Conservation (phyloP, 768 basidiomycete species). For the Lactarius hatsudake region DNA sequence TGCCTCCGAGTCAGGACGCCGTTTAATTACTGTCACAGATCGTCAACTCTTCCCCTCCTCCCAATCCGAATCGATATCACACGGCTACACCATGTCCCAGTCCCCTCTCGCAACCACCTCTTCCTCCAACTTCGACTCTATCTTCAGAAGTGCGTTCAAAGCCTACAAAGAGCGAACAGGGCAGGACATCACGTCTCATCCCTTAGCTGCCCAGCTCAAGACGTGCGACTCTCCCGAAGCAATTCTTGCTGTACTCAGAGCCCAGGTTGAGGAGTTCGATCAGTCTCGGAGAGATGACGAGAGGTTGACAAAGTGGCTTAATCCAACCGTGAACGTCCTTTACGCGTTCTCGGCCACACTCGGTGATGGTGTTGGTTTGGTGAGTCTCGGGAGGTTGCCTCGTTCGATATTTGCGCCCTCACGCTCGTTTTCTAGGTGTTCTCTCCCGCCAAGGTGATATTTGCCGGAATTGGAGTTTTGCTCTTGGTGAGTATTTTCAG, state of each 20-base stretch:
- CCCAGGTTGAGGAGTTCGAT: neutral
- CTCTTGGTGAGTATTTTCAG: neutral
- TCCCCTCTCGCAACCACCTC: neutral
- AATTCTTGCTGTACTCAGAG: neutral
- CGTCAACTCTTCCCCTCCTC: neutral
- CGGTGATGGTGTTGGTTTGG: neutral
- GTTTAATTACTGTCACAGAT: too few species aligned
- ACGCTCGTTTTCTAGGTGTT: neutral
- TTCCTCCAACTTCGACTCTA: neutral
- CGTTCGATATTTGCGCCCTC: neutral
- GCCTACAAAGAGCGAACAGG: neutral
- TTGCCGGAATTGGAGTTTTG: neutral
- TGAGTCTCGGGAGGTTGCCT: neutral
- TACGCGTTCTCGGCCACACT: neutral
- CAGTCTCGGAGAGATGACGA: neutral
- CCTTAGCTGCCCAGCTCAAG: neutral
- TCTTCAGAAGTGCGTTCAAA: neutral
- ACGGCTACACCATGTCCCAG: neutral
- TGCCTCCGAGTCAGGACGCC: too few species aligned
- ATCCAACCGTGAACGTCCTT: neutral
- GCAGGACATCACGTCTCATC: neutral
- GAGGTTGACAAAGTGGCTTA: slow-evolving; percentile 1
- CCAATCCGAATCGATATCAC: too few species aligned
- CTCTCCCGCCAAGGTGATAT: neutral
- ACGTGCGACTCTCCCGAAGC: neutral